Evolutionary conservation across 257 asterid genomes (phyloP).

Genomic region (Scutellaria minor): DNA sequence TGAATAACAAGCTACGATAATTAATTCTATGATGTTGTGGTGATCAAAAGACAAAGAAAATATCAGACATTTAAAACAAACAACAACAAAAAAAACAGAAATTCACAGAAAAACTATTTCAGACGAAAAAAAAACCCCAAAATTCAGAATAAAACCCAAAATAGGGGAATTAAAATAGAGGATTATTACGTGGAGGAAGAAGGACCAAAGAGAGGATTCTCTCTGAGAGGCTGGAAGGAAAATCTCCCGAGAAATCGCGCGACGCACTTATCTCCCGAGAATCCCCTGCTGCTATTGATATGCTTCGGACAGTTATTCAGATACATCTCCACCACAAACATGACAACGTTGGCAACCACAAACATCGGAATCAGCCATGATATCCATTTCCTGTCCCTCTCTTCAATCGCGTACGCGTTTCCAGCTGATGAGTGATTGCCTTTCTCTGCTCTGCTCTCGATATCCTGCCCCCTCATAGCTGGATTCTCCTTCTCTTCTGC

Average conservation of each 20-base stretch:
- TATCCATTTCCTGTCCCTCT: slow-evolving; percentile 60
- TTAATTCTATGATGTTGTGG: no score
- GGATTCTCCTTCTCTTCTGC: neutral
- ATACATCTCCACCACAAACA: slow-evolving; percentile 75
- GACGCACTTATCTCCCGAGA: slow-evolving; percentile 46
- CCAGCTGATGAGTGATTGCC: slow-evolving; percentile 31
- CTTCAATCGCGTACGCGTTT: slow-evolving; percentile 35
- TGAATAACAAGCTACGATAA: neutral
- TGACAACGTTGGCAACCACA: slow-evolving; percentile 60
- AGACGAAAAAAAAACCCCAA: neutral
- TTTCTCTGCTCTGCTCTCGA: slow-evolving; percentile 61
- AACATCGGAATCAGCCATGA: slow-evolving; percentile 83
- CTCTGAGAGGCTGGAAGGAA: slow-evolving; percentile 77
- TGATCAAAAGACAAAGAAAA: neutral
- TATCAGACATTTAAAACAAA: neutral
- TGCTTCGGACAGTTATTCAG: slow-evolving; percentile 74
- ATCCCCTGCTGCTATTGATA: slow-evolving; percentile 27
- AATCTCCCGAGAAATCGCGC: slow-evolving; percentile 76
- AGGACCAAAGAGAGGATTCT: slow-evolving; percentile 92
- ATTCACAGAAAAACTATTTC: neutral
- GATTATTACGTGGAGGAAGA: slow-evolving; percentile 77
- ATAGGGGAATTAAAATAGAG: neutral
- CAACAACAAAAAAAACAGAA: neutral
- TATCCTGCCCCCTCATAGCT: slow-evolving; percentile 60
- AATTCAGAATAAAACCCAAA: neutral